These are phyloP conservation scores for Dactylella cylindrospora DNA, from an alignment of 2,329 filamentous ascomycete species.

Conservation along the genomic window DNA sequence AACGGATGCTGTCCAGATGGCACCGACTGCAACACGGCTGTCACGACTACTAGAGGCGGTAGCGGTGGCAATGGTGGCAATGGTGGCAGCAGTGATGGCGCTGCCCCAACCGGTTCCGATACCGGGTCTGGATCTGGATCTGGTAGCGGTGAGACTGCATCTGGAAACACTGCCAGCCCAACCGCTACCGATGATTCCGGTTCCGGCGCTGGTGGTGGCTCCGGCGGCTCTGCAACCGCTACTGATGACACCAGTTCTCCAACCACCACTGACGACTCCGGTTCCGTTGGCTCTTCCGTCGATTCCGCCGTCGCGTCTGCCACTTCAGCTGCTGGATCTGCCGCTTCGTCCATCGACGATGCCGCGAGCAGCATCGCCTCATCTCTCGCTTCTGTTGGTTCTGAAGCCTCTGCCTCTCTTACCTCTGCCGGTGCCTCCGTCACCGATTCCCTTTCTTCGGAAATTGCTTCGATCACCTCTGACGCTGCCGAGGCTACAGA, in stretches of 20 bases:
- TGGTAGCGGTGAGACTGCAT: too few species aligned
- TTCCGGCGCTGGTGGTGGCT: constrained; percentile 4
- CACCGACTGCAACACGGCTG: constrained; percentile 9
- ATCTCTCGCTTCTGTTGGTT: too few species aligned
- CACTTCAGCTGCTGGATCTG: neutral
- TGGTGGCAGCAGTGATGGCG: constrained; percentile 3
- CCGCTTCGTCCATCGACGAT: neutral
- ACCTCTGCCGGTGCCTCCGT: neutral
- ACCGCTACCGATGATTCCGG: constrained; percentile 10
- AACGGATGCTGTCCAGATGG: constrained; percentile 29
- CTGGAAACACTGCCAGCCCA: too few species aligned
- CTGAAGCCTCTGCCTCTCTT: too few species aligned
- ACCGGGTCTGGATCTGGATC: constrained; percentile 9
- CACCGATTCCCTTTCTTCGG: neutral
- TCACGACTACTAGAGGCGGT: neutral
- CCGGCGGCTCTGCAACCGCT: constrained; percentile 3
- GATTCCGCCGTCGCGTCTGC: neutral
- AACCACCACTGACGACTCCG: constrained; percentile 2
- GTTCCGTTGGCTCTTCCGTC: neutral
- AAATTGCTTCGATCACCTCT: neutral
- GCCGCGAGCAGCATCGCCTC: constrained; percentile 4
- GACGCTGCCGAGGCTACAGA: neutral
- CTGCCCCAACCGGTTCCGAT: constrained; percentile 8
- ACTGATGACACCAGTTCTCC: constrained; percentile 4
- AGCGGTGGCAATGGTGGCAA: constrained; percentile 1